phyloP scores from a whole-genome alignment of 805 yeast species.

The Candida ficus region DNA sequence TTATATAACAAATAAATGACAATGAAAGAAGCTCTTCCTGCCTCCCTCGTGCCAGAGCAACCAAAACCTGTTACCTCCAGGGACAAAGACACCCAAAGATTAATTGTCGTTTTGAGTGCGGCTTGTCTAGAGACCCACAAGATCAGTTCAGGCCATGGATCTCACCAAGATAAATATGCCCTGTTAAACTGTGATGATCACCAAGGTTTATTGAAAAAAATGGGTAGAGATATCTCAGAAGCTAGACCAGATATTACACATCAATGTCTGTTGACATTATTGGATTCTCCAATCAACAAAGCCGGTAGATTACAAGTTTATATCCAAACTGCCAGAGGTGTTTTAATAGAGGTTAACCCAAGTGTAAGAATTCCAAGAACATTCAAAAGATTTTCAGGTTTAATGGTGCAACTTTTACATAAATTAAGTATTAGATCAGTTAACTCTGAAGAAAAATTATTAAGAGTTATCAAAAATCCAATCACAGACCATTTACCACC shows the following conservation, averaged over 20 bases:
- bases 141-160: constrained; percentile 64
- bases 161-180: constrained; percentile 87
- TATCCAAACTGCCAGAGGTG: constrained; percentile 93
- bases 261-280: constrained; percentile 87
- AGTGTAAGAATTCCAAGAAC: constrained; percentile 97
- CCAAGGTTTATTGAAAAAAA: constrained; percentile 88
- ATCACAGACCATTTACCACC: constrained; percentile 95
- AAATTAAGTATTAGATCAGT: constrained; percentile 90
- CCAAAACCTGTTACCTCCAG: constrained; percentile 77
- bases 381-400: constrained; percentile 93
- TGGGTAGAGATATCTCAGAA: constrained; percentile 96
- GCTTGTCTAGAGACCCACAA: constrained; percentile 96
- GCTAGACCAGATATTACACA: constrained; percentile 99
- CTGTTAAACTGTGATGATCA: constrained; percentile 96
- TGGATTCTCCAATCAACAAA: constrained; percentile 97
- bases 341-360: constrained; percentile 92
- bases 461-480: constrained; percentile 94
- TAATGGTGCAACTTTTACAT: constrained; percentile 95
- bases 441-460: constrained; percentile 88
- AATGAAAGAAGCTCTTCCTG: constrained; percentile 37
- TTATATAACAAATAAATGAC: constrained; percentile 5
- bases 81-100: constrained; percentile 81
- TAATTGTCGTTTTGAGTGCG: constrained; percentile 91
- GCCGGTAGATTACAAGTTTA: constrained; percentile 96
- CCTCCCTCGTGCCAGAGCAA: constrained; percentile 81